Base-by-base conservation (phyloP, 805 yeast genomes). In the Monosporozyma servazzii region DNA sequence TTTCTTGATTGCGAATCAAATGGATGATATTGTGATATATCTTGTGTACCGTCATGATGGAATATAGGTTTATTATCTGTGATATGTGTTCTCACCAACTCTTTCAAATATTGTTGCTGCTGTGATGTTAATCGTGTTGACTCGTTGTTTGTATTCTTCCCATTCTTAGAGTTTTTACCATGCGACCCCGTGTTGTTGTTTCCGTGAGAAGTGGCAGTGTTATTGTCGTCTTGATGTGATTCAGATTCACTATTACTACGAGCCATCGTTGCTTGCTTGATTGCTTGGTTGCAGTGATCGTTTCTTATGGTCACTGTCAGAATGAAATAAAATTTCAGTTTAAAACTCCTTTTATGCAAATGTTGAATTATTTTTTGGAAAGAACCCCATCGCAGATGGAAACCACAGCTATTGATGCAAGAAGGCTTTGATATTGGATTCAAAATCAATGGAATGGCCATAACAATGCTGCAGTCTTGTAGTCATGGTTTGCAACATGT, bases 51-150 rank as follows among this genome's bases (percentile, higher is more conserved):
- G 17, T 20, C n/a, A 5, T 33, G 48, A 13, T 23, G 17, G 25
- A 37, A 21, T 33, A 76, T 71, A 1, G 90, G 90, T 2, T 89
- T 90, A 59, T 86, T 86, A 23, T 86, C 78, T 57, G 84, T 77
- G 41, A 86, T 80, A 64, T 86, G 88, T 53, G 79, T 80, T n/a
- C 79, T 73, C 4, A 83, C 69, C 45, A 76, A 77, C 55, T 82
- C 85, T 53, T 81, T 86, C 57, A 67, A 50, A 54, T 84, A 88
- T 18, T 83, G 84, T 44, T 84, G 88, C 42, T 80, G 82, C 2
- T 81, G 76, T 3, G 79, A 77, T 30, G 81, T 80, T 52, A 78
- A 75, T 54, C 84, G 73, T 13, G 64, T 30, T 29, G 18, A 37
- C 17, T 45, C 25, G 25, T 30, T 55, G 9, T 53, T 51, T 11